A percentile compares a stretch with the other conserved stretches of the same genome.
Evolutionary conservation across 78 protist species (phyloP).

Genomic region (Tieghemostelium lacteum): DNA sequence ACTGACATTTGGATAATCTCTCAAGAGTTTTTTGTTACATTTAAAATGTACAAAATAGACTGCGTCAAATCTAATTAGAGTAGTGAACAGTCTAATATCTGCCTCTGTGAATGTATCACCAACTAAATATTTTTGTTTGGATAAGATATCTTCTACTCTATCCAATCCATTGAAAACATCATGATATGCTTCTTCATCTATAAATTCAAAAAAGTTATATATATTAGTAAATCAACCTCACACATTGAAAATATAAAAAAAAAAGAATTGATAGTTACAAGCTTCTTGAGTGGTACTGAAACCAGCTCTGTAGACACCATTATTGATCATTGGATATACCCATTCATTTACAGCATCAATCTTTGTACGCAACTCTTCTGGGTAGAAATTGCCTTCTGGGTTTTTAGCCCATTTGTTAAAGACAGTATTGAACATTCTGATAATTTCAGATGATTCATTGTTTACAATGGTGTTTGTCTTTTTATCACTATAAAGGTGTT

Average conservation of each 20-base stretch:
- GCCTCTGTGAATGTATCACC: slow-evolving; percentile 88
- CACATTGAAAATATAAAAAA: no score
- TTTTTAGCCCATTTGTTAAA: slow-evolving; percentile 82
- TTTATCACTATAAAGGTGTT: no score
- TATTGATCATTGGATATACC: slow-evolving; percentile 87
- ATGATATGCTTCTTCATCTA: slow-evolving; percentile 21
- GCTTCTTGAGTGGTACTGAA: slow-evolving; percentile 81
- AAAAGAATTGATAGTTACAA: slow-evolving; percentile 4
- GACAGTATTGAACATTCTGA: slow-evolving; percentile 87
- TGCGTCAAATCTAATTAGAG: slow-evolving; percentile 93
- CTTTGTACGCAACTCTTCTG: slow-evolving; percentile 36
- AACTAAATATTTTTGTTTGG: slow-evolving; percentile 66
- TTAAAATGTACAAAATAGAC: slow-evolving; percentile 91
- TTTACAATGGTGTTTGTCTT: slow-evolving; percentile 81
- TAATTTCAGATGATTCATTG: slow-evolving; percentile 93
- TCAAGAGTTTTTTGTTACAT: slow-evolving; percentile 60
- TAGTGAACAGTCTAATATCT: slow-evolving; percentile 91
- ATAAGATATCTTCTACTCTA: slow-evolving; percentile 85
- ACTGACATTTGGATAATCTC: slow-evolving; percentile 86
- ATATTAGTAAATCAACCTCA: no score
- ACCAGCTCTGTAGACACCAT: slow-evolving; percentile 95
- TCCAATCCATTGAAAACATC: slow-evolving; percentile 86
- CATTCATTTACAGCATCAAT: slow-evolving; percentile 87
- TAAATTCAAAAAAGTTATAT: not conserved
- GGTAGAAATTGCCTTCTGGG: slow-evolving; percentile 85